Evolutionary conservation across 306 rosid species (phyloP).

Genomic region (Citrullus colocynthis): DNA sequence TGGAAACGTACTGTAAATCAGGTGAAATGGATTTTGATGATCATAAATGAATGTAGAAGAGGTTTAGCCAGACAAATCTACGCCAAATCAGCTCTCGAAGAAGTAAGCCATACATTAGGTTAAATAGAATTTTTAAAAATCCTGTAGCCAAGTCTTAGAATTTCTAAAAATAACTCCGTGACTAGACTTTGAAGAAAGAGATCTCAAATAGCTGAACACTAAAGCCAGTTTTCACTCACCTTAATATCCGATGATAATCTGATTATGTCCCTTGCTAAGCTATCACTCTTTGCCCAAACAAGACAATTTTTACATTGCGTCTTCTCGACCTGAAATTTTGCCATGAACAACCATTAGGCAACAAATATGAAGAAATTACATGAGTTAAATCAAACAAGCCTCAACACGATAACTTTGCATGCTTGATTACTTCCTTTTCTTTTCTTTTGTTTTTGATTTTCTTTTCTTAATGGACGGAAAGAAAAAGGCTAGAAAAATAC

Average conservation of each 20-base stretch:
- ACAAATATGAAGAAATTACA: not conserved
- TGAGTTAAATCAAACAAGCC: not conserved
- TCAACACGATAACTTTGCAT: not conserved
- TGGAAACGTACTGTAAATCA: not conserved
- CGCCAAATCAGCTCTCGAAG: not conserved
- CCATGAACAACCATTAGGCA: slow-evolving; percentile 4
- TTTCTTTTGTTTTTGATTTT: not conserved
- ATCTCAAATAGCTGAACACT: not conserved
- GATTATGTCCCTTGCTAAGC: slow-evolving; percentile 67
- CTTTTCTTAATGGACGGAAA: not conserved
- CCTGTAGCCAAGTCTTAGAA: too few relatives aligned
- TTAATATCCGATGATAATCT: slow-evolving; percentile 43
- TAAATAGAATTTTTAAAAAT: not conserved
- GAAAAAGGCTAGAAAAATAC: not conserved
- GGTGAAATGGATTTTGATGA: not conserved
- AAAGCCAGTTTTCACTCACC: slow-evolving; percentile 22
- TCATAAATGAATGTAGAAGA: not conserved
- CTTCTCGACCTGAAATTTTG: slow-evolving; percentile 49
- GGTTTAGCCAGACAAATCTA: not conserved
- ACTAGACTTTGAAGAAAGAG: not conserved
- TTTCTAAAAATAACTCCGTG: not conserved
- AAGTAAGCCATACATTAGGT: not conserved
- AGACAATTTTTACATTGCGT: slow-evolving; percentile 60
- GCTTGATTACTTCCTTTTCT: not conserved
- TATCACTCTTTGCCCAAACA: slow-evolving; percentile 85